phyloP scores from a whole-genome alignment of 2,329 filamentous ascomycete genomes.

The Fusarium sp. region DNA sequence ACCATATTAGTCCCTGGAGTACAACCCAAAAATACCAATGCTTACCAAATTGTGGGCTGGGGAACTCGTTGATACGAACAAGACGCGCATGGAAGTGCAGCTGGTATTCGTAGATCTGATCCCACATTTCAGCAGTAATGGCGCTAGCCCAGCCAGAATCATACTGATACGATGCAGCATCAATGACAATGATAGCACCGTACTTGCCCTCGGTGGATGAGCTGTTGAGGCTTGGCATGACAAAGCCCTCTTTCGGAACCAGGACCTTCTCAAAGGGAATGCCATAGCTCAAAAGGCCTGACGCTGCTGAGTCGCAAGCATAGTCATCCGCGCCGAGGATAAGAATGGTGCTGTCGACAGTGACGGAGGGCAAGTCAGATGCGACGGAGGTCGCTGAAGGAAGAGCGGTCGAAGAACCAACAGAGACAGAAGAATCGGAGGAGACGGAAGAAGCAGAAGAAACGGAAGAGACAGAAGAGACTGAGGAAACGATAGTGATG shows the following conservation, averaged over 20 bases:
- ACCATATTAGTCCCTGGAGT: background rate
- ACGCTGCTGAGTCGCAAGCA: conserved; percentile 2
- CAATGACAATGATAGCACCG: conserved; percentile 28
- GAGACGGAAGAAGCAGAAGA: background rate
- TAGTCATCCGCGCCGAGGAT: conserved; percentile 7
- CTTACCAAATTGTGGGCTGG: conserved; percentile 26
- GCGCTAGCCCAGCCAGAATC: conserved; percentile 26
- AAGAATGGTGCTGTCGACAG: conserved; percentile 5
- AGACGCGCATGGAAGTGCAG: conserved; percentile 27
- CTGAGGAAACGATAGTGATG: background rate
- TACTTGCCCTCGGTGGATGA: conserved; percentile 17
- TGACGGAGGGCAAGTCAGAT: background rate
- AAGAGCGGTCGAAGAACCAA: background rate
- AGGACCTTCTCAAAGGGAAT: conserved; percentile 28
- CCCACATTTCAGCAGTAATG: conserved; percentile 26
- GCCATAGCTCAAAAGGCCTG: conserved; percentile 31
- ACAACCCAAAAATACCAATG: background rate
- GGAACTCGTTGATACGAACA: conserved; percentile 37
- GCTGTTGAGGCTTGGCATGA: conserved; percentile 26
- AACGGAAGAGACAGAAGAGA: background rate
- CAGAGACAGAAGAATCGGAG: background rate
- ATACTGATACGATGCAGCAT: conserved; percentile 30
- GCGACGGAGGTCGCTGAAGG: background rate
- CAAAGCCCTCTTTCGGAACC: conserved; percentile 16
- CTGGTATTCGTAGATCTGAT: conserved; percentile 27